phyloP scores from a whole-genome alignment of 129 eudicot species.

The Flaveria sonorensis region DNA sequence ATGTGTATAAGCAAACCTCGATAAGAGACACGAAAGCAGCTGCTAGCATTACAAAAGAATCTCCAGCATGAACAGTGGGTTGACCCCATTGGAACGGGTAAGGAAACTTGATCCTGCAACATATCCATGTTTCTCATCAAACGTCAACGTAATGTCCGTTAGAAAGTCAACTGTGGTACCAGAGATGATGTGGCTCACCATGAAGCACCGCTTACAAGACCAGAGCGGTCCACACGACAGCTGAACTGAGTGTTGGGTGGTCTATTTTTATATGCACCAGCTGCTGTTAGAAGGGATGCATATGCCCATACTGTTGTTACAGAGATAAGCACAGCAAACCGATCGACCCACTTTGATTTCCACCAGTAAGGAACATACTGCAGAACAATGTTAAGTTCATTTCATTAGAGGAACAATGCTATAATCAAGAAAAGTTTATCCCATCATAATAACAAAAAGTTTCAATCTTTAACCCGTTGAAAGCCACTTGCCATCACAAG shows the following conservation, averaged over 20 bases:
- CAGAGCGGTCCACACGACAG: conserved; percentile 93
- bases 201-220: conserved; percentile 72
- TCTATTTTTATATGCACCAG: conserved; percentile 77
- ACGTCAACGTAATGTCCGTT: neutral
- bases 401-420: too few species aligned
- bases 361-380: conserved; percentile 63
- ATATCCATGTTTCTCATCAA: neutral
- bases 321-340: conserved; percentile 70
- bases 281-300: conserved; percentile 82
- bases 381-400: conserved; percentile 14
- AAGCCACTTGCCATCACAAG: too few species aligned
- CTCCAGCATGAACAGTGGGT: conserved; percentile 69
- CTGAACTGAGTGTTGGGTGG: conserved; percentile 80
- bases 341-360: conserved; percentile 56
- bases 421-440: conserved; percentile 11
- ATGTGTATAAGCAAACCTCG: conserved; percentile 52
- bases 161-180: conserved; percentile 14
- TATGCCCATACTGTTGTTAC: conserved; percentile 77
- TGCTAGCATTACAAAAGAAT: conserved; percentile 72
- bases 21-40: conserved; percentile 83
- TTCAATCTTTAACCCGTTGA: too few species aligned
- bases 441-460: neutral
- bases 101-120: conserved; percentile 82
- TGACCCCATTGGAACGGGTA: conserved; percentile 97
- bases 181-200: conserved; percentile 50